Evolutionary conservation across 768 basidiomycete genomes (phyloP), one percentile per base, ranked within the genome.

Genomic region (Auriculariales sp.): DNA sequence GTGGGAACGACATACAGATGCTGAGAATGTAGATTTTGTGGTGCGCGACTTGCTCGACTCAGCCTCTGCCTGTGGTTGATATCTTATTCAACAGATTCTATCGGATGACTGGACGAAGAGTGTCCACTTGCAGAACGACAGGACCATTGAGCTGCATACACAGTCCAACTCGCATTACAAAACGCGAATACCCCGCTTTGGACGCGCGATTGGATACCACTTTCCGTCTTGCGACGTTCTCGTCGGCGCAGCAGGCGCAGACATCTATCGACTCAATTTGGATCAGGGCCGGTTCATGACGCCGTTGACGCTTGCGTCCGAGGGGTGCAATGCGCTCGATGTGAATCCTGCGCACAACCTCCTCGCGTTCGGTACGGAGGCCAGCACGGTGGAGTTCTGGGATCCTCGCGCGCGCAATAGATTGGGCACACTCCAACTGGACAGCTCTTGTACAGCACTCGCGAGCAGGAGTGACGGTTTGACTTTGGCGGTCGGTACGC

Each of bases 71-170:
- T 39, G 28, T 24, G 32, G 24, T 32, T 12, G 39, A 22, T 52
- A 29, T 6, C 44, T 35, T 28, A 36, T 22, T 52, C 32, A 53
- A 5, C 64, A 95, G 92, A 82, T 90, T 57, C 72, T 98, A 6
- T 97, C 93, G 1, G 87, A 93, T 59, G 94, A 98, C 70, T 98
- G 94, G 94, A 98, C 94, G 5, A 98, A 98, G 63, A 83, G 88
- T n/a, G 73, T 97, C 54, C 92, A 95, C 62, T 75, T 99, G 2
- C 95, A 98, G 73, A 83, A 83, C 46, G 92, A 97, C 68, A 81
- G 95, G n/a, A 87, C 88, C 3, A 64, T 99, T 49, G 89, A 92
- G 59, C 71, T 99, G 4, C 95, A 99, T 62, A 94, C 89, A 0
- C 95, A 98, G 62, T 78, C 86, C 42, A 90, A 91, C 0, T 77